Evolutionary conservation across 805 yeast species (phyloP), one percentile per base, ranked within the genome.

Genomic region (Kluyveromyces siamensis): DNA sequence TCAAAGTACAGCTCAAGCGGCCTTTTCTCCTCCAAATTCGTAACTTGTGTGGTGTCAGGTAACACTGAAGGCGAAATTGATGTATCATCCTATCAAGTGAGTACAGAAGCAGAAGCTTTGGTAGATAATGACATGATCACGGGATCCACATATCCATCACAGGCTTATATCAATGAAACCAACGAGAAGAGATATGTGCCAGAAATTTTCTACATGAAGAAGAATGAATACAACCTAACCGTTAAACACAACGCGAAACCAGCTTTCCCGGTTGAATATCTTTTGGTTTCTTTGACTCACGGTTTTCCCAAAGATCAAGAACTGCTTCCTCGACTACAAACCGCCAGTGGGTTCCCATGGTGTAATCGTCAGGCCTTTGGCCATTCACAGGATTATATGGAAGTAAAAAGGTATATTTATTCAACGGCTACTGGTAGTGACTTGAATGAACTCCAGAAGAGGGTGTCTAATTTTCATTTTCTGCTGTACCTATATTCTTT

Each of bases 21-120:
- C 2, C 57, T 61, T 27, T 93, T 78, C 63, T 85, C 96, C 14
- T 89, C 97, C 8, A 87, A 88, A 61, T 93, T 88, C 63, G 91
- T 90, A 17, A 91, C 98, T 0, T 90, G 97, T 69, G 91, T 89
- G 19, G 75, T 93, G 2, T 79, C 95, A 1, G 99, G 99, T n/a
- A 95, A 95, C 54, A 62, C 74, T 13, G 68, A 80, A 44, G 93
- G 95, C 19, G 96, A 91, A 52, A 91, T 93, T 60, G 99, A 91
- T 60, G 85, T 95, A 3, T 73, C 85, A 16, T 79, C 95, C 38
- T 93, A 90, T 66, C 99, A 93, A 66, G 96, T 88, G 0, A 83
- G 95, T 5, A 80, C 81, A 33, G 76, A 81, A 50, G 96, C 96
- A 0, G 97, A 93, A 67, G 95, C 88, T 0, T 72, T 93, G 60